Conservation (phyloP, 2,329 filamentous ascomycete genomes). For the Penicillium crustosum region DNA sequence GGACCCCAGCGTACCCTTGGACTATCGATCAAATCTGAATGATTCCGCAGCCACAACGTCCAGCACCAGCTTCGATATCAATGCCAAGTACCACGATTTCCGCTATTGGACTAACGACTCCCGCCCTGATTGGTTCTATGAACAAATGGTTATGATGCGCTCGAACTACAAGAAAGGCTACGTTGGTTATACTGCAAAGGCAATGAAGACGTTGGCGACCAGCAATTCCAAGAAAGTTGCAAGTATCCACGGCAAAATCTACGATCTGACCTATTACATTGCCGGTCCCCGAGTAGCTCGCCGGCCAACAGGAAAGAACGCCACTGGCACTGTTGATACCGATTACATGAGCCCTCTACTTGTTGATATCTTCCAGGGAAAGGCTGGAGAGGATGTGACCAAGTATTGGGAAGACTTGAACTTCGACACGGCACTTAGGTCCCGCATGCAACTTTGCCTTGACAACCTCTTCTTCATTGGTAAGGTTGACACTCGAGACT, state of each 20-base stretch:
- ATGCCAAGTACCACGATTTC: conserved; percentile 89
- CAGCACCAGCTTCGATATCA: conserved; percentile 66
- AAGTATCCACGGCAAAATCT: conserved; percentile 76
- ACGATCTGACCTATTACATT: conserved; percentile 84
- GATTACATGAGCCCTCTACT: conserved; percentile 81
- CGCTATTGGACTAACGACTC: conserved; percentile 77
- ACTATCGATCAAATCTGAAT: conserved; percentile 74
- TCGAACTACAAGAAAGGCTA: conserved; percentile 80
- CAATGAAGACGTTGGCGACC: conserved; percentile 67
- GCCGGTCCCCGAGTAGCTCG: conserved; percentile 68
- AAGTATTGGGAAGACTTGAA: conserved; percentile 75
- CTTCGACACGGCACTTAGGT: conserved; percentile 57
- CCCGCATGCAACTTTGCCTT: conserved; percentile 76
- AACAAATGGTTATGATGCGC: conserved; percentile 78
- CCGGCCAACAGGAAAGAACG: conserved; percentile 54
- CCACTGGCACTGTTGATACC: conserved; percentile 54
- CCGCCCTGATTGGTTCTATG: conserved; percentile 86
- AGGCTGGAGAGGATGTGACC: conserved; percentile 75
- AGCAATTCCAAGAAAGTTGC: conserved; percentile 66
- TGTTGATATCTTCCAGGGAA: conserved; percentile 72
- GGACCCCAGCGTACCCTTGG: conserved; percentile 73
- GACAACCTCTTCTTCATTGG: conserved; percentile 95
- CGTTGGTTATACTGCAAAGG: conserved; percentile 77
- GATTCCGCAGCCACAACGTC: conserved; percentile 65
- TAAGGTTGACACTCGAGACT: conserved; percentile 87